Percentiles rank a stretch among this genome's conserved stretches.
These are phyloP conservation scores for Penicillium angulare DNA, from an alignment of 495 filamentous ascomycete species.

Conservation along the genomic window DNA sequence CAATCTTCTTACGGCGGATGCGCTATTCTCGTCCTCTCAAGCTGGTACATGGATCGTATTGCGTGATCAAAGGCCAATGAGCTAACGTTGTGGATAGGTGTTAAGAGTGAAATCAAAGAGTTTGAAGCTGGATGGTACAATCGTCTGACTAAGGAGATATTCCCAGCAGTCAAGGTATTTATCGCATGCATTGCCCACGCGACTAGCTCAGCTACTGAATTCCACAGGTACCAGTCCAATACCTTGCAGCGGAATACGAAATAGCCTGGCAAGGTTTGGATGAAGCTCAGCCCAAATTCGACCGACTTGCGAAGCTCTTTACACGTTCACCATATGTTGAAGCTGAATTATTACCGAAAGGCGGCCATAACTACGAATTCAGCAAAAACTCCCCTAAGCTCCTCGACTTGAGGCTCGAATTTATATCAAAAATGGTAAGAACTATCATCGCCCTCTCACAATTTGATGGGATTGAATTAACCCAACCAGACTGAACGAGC, in stretches of 20 bases:
- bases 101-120: neutral
- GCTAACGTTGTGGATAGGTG: neutral
- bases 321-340: neutral
- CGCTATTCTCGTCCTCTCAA: neutral
- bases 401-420: conserved; percentile 47
- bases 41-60: neutral
- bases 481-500: neutral
- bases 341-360: neutral
- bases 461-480: neutral
- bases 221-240: neutral
- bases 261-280: neutral
- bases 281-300: neutral
- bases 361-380: conserved; percentile 1
- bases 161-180: neutral
- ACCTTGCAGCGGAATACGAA: conserved; percentile 1
- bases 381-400: conserved; percentile 48
- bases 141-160: neutral
- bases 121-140: conserved; percentile 1
- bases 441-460: neutral
- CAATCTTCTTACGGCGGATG: neutral
- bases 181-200: neutral
- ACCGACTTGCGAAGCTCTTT: neutral
- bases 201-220: no score
- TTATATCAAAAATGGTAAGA: conserved; percentile 13
- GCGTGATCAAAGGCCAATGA: neutral